A percentile compares a stretch with the other conserved stretches of the same genome.
phyloP scores from a whole-genome alignment of 106 monocot genomes.

The Allium fistulosum region DNA sequence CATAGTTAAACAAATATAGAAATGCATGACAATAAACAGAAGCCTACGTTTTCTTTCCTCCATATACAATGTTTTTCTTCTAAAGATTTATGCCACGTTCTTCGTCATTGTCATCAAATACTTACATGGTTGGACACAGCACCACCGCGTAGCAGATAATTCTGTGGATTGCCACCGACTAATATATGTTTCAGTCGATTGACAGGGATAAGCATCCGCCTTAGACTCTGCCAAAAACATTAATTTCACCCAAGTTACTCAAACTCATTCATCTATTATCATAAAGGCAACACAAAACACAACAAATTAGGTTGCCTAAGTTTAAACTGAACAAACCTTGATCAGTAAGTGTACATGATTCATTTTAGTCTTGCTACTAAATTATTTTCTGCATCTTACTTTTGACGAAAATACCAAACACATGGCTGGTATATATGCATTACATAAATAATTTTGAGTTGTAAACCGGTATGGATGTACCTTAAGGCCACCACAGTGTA shows the following conservation, averaged over 20 bases:
- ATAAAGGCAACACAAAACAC: not conserved
- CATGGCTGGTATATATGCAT: no score
- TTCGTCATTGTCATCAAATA: not conserved
- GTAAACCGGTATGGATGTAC: no score
- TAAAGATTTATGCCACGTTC: not conserved
- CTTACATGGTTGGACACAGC: conserved; percentile 11
- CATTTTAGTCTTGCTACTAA: no score
- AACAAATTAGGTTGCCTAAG: not conserved
- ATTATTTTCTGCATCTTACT: no score
- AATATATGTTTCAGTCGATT: conserved; percentile 35
- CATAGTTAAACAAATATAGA: not conserved
- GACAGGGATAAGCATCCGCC: conserved; percentile 19
- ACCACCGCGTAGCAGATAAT: conserved; percentile 9
- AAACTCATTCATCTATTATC: not conserved
- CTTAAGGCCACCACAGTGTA: no score
- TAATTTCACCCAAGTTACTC: not conserved
- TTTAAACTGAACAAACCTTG: not conserved
- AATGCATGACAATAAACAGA: not conserved
- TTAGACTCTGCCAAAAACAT: conserved; percentile 24
- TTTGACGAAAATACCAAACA: no score
- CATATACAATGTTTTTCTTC: not conserved
- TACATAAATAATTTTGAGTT: no score
- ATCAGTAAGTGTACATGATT: no score
- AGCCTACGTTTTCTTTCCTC: not conserved
- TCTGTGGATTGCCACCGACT: conserved; percentile 17